Evolutionary conservation across 805 yeast genomes (phyloP), one percentile per base, ranked within the genome.

Genomic region (Teunomyces pallodes): DNA sequence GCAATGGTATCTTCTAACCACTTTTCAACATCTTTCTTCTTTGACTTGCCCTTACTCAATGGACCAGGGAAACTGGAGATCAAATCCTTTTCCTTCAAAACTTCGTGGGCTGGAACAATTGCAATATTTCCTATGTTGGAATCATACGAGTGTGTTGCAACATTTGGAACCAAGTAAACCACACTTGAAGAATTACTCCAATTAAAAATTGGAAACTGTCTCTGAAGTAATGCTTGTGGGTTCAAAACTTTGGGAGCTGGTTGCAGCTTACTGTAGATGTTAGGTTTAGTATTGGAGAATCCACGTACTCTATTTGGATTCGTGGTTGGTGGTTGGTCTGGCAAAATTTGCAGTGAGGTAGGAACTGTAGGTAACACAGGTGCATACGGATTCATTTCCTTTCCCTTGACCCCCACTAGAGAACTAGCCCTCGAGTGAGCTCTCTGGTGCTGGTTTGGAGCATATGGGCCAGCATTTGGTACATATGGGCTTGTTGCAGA

Each of bases 181-280:
- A 62, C 62, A n/a, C 59, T 62, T 27, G 60, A 62, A 1, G 72
- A 62, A 27, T 54, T 50, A 44, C 70, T 64, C 86, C 94, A 90
- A 49, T 77, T 74, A 61, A 88, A 86, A 30, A 90, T 60, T 0
- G 96, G 96, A 66, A 86, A 86, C 60, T 87, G 96, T 46, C 86
- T 74, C 42, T 69, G 65, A 20, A 74, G 64, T 45, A 85, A 63
- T 20, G 82, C 78, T 45, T 77, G 79, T 6, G 87, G 86, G 51
- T 82, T 77, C 28, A 69, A 66, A 6, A 73, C 53, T 38, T 58
- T 65, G 45, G 54, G 64, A 30, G 54, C 59, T n/a, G 59, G 61
- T 36, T 57, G 64, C 9, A 47, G 46, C 16, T 50, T 46, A 26
- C 48, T 46, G 36, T 49, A 56, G 16, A 60, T 50, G 46, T 56